phyloP scores from a whole-genome alignment of 164 flowering plant genomes.

The Echeveria elegans region DNA sequence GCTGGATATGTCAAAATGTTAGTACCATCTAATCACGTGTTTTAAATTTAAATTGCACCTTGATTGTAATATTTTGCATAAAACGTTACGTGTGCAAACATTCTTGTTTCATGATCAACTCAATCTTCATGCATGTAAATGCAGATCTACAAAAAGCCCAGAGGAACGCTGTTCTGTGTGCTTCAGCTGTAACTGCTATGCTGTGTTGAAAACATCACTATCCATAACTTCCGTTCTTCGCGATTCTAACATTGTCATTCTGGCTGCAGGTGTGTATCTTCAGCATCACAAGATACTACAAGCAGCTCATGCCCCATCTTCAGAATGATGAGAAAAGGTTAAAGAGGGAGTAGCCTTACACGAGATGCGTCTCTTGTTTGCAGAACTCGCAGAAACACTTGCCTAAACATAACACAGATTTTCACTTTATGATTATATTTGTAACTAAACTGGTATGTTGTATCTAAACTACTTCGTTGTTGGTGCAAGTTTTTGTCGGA shows the following conservation, averaged over 20 bases:
- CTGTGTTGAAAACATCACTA: conserved; percentile 9
- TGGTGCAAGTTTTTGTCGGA: background rate
- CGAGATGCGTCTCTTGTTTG: background rate
- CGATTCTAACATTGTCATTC: background rate
- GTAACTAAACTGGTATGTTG: background rate
- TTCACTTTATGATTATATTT: background rate
- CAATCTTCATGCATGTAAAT: too few relatives aligned
- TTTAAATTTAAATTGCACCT: background rate
- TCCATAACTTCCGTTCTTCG: background rate
- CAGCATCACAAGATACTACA: conserved; percentile 5
- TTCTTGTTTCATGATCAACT: background rate
- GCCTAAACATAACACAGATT: background rate
- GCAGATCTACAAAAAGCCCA: conserved; percentile 94
- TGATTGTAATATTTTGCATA: background rate
- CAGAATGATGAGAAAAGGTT: conserved; percentile 2
- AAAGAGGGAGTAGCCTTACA: background rate
- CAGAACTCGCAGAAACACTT: background rate
- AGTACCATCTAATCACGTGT: background rate
- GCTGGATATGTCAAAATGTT: background rate
- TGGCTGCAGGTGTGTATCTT: conserved; percentile 3
- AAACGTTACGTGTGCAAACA: background rate
- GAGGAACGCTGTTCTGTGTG: conserved; percentile 75
- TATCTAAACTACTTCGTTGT: too few relatives aligned
- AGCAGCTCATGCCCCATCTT: conserved; percentile 2
- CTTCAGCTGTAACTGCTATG: conserved; percentile 65